These are phyloP conservation scores for Medicago lupulina DNA, from an alignment of 306 rosid species.

Conservation along the genomic window DNA sequence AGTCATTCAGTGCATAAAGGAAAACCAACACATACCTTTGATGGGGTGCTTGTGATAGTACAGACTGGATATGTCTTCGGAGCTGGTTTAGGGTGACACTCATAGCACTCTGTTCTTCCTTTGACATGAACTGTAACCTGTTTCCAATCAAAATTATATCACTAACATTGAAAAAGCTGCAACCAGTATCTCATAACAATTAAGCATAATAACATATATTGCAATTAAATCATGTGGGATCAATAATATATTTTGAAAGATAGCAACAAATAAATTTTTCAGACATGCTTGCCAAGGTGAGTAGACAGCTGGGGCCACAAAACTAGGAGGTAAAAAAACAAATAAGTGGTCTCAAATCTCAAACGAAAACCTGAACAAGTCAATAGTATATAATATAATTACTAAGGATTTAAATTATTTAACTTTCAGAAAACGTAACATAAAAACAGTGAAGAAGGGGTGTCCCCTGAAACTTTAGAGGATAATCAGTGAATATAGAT, in stretches of 20 bases:
- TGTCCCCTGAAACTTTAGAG: not conserved
- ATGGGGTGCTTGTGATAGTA: conserved; percentile 96
- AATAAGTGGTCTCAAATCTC: conserved; percentile 17
- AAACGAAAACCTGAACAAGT: conserved; percentile 17
- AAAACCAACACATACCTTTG: conserved; percentile 69
- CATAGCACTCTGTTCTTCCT: conserved; percentile 97
- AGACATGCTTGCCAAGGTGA: not conserved
- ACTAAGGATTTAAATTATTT: conserved; percentile 13
- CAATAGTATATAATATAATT: not conserved
- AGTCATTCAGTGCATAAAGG: not conserved
- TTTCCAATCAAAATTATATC: conserved; percentile 42
- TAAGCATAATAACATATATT: conserved; percentile 7
- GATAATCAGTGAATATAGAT: not conserved
- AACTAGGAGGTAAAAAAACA: conserved; percentile 14
- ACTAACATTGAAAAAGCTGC: conserved; percentile 28
- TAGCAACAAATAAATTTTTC: conserved; percentile 10
- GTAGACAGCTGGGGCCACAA: conserved; percentile 13
- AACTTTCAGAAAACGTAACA: not conserved
- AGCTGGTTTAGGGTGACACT: conserved; percentile 97
- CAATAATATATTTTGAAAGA: conserved; percentile 4
- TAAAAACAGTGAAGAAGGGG: conserved; percentile 5
- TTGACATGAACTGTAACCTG: conserved; percentile 98
- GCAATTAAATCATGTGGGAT: not conserved
- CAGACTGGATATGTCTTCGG: conserved; percentile 99
- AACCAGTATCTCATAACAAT: conserved; percentile 18